These are phyloP conservation scores for Trichophyton simii DNA, from an alignment of 2,329 filamentous ascomycete species.

Conservation along the genomic window DNA sequence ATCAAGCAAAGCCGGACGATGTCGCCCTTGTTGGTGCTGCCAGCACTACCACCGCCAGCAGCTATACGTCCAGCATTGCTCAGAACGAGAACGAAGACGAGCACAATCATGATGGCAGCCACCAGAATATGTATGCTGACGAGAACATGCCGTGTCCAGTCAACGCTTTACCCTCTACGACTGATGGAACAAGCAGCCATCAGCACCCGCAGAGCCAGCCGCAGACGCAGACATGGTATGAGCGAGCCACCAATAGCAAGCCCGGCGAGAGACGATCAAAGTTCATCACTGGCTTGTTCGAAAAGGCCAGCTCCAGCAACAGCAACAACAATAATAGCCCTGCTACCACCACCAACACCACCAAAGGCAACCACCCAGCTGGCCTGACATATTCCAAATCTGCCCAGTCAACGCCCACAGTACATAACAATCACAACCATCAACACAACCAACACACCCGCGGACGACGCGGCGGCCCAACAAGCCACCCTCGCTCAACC, in stretches of 20 bases:
- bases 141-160: neutral
- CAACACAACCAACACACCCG: neutral
- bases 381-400: neutral
- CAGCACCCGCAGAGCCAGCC: neutral
- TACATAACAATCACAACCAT: neutral
- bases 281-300: conserved; percentile 12
- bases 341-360: neutral
- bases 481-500: conserved; percentile 8
- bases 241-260: neutral
- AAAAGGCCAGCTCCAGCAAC: conserved; percentile 10
- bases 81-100: neutral
- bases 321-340: conserved; percentile 1
- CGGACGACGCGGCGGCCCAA: neutral
- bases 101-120: neutral
- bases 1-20: neutral
- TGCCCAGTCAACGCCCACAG: neutral
- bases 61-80: neutral
- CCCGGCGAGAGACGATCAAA: neutral
- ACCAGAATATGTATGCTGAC: neutral
- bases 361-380: neutral
- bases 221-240: neutral
- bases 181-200: neutral
- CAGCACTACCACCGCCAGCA: neutral
- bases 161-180: neutral
- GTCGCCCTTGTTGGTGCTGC: neutral